phyloP scores from a whole-genome alignment of 768 basidiomycete species.

The Boletus huronensis region DNA sequence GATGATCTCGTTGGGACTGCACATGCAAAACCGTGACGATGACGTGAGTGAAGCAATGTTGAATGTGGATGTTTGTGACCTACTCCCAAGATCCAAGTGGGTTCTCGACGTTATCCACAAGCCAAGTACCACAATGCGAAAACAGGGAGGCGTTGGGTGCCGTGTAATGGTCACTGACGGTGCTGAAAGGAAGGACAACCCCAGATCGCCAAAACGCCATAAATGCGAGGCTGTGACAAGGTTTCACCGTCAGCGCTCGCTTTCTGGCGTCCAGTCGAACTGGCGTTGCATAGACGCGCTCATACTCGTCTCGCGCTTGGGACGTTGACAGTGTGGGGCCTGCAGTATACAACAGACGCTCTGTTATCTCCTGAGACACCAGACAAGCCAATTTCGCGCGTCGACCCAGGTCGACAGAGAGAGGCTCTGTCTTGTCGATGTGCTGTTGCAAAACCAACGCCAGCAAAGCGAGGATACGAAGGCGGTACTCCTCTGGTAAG shows the following conservation, averaged over 20 bases:
- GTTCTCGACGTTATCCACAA: constrained; percentile 32
- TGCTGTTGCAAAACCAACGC: constrained; percentile 11
- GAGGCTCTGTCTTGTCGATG: constrained; percentile 12
- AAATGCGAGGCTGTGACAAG: constrained; percentile 42
- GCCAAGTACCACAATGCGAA: constrained; percentile 42
- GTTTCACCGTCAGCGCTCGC: constrained; percentile 36
- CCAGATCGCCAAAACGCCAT: constrained; percentile 39
- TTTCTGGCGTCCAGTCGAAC: constrained; percentile 40
- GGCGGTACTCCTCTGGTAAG: constrained; percentile 32
- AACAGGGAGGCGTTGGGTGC: constrained; percentile 43
- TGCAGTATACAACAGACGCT: constrained; percentile 28
- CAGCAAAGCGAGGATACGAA: constrained; percentile 19
- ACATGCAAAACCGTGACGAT: constrained; percentile 6
- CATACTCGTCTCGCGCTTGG: constrained; percentile 29
- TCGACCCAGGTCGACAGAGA: constrained; percentile 10
- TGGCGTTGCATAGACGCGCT: constrained; percentile 31
- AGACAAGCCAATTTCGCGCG: constrained; percentile 20
- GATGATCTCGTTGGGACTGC: constrained; percentile 38
- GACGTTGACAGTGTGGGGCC: constrained; percentile 19
- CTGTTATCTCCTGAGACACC: constrained; percentile 25
- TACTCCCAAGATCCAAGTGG: constrained; percentile 51
- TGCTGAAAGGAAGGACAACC: constrained; percentile 44
- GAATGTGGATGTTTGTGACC: constrained; percentile 11
- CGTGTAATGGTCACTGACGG: constrained; percentile 34
- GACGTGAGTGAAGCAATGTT: neutral